Percentiles rank a stretch among this genome's conserved stretches.
These are phyloP conservation scores for Pythium dissimile DNA, from an alignment of 352 stramenopile species.

Conservation along the genomic window DNA sequence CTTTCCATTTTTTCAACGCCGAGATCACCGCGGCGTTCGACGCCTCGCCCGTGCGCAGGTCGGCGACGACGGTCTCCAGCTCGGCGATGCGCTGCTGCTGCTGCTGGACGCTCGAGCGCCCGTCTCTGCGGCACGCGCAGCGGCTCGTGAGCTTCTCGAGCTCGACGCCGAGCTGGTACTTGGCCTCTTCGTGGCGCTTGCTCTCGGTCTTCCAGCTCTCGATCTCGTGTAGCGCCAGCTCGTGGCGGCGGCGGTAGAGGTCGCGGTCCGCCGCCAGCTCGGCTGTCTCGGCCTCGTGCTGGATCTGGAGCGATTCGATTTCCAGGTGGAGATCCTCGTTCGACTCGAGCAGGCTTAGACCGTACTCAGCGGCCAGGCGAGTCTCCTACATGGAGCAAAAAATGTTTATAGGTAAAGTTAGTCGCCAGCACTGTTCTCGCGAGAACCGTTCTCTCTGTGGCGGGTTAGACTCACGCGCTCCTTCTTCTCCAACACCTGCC, in stretches of 20 bases:
- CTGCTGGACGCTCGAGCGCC: slow-evolving; percentile 6
- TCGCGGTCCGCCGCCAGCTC: slow-evolving; percentile 65
- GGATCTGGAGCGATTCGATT: slow-evolving; percentile 66
- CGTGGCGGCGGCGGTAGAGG: slow-evolving; percentile 52
- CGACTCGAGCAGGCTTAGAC: slow-evolving; percentile 61
- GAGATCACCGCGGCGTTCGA: slow-evolving; percentile 40
- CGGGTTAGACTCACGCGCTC: slow-evolving; percentile 42
- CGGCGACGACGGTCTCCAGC: slow-evolving; percentile 33
- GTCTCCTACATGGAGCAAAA: slow-evolving; percentile 41
- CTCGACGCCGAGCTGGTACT: slow-evolving; percentile 44
- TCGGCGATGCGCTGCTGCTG: slow-evolving; percentile 39
- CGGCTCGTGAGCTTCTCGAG: slow-evolving; percentile 52
- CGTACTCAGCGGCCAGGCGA: slow-evolving; percentile 74
- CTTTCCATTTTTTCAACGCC: slow-evolving; percentile 40
- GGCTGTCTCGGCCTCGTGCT: slow-evolving; percentile 55
- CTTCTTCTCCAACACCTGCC: slow-evolving; percentile 42
- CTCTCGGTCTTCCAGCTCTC: slow-evolving; percentile 72
- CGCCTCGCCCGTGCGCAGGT: slow-evolving; percentile 29
- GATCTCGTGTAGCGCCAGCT: slow-evolving; percentile 56
- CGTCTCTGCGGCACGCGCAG: slow-evolving; percentile 33
- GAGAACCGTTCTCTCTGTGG: no score
- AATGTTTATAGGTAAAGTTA: background rate
- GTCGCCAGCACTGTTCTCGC: background rate
- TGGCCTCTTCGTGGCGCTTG: slow-evolving; percentile 57
- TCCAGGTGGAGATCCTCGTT: slow-evolving; percentile 79